Conservation (phyloP, 2,329 filamentous ascomycete species). For the Clarireedia monteithiana region DNA sequence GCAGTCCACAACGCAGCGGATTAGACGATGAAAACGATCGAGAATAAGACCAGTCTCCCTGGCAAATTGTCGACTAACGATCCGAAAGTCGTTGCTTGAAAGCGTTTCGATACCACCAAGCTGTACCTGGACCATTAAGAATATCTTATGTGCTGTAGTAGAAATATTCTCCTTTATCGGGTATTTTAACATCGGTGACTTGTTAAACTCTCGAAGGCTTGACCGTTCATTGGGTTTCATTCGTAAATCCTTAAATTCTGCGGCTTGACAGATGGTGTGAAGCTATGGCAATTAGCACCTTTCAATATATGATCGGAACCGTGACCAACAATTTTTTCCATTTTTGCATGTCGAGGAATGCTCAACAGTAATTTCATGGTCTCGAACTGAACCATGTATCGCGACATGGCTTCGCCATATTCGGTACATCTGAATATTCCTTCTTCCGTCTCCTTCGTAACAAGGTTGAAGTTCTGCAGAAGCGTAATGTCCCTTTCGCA, state of each 20-base stretch:
- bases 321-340: constrained; percentile 59
- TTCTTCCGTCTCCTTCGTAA: constrained; percentile 37
- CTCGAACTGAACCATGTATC: constrained; percentile 71
- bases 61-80: constrained; percentile 48
- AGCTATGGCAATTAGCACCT: constrained; percentile 42
- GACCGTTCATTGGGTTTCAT: constrained; percentile 63
- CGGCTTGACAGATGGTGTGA: constrained; percentile 55
- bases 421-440: constrained; percentile 52
- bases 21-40: constrained; percentile 58
- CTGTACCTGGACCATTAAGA: constrained; percentile 67
- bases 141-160: constrained; percentile 65
- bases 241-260: constrained; percentile 66
- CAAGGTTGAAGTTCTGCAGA: constrained; percentile 52
- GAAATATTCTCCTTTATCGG: constrained; percentile 61
- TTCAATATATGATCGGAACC: background rate
- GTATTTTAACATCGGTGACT: constrained; percentile 58
- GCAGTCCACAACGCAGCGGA: constrained; percentile 72
- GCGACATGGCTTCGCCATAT: constrained; percentile 74
- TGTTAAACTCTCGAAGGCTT: constrained; percentile 66
- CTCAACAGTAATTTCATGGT: constrained; percentile 68
- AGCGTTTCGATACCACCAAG: constrained; percentile 60
- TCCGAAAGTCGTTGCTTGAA: constrained; percentile 44
- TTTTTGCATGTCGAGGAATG: constrained; percentile 50
- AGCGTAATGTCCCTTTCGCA: constrained; percentile 60
- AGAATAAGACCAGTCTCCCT: constrained; percentile 59